Conservation (phyloP, 805 yeast species). For the Huiozyma sinensis region DNA sequence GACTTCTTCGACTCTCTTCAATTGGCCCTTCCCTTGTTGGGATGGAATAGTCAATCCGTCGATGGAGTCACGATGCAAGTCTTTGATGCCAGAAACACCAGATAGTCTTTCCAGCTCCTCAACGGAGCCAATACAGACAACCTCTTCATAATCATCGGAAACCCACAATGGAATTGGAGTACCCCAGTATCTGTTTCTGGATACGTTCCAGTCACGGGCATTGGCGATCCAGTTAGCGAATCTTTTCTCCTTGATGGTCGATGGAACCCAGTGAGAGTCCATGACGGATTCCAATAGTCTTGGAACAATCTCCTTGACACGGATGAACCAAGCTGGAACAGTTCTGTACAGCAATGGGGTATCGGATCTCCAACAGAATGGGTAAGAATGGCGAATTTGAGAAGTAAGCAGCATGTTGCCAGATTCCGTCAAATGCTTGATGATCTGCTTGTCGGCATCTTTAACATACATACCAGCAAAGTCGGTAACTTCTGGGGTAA, state of each 20-base stretch:
- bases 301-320: conserved; percentile 79
- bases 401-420: conserved; percentile 68
- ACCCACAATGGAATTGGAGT: conserved; percentile 98
- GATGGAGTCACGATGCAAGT: conserved; percentile 86
- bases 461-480: conserved; percentile 82
- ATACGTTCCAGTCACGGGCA: conserved; percentile 98
- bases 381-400: conserved; percentile 91
- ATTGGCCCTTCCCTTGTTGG: conserved; percentile 71
- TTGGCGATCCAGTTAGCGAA: conserved; percentile 96
- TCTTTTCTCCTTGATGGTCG: conserved; percentile 81
- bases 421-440: conserved; percentile 66
- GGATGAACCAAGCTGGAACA: conserved; percentile 97
- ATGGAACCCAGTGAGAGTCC: conserved; percentile 91
- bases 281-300: conserved; percentile 80
- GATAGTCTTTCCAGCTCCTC: conserved; percentile 76
- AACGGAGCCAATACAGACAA: conserved; percentile 87
- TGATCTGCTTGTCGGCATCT: conserved; percentile 88
- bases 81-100: conserved; percentile 73
- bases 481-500: conserved; percentile 64
- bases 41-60: conserved; percentile 93
- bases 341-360: conserved; percentile 94
- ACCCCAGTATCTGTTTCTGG: conserved; percentile 99
- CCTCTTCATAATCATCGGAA: conserved; percentile 83
- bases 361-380: conserved; percentile 99
- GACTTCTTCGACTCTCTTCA: conserved; percentile 91